Conservation (phyloP, 139 green algal genomes). For the Astrephomene gubernaculifera region DNA sequence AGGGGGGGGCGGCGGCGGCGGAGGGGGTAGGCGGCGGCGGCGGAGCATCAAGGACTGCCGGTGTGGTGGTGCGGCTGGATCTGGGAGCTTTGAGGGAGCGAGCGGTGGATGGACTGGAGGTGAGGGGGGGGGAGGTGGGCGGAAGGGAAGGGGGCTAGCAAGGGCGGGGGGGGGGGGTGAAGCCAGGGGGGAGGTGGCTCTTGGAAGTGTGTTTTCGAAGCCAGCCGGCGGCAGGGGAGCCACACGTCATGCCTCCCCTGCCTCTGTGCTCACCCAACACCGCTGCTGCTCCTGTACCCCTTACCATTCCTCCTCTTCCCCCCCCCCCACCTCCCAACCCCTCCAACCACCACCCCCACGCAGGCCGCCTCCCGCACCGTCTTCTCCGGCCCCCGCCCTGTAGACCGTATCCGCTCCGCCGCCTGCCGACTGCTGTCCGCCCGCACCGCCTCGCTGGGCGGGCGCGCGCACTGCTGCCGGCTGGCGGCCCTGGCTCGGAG, state of each 20-base stretch:
- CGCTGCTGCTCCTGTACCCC: too few species aligned
- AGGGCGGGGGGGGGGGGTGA: background rate
- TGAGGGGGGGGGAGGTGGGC: background rate
- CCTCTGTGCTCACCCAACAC: too few species aligned
- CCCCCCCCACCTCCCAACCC: background rate
- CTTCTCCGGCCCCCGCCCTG: background rate
- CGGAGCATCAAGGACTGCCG: too few species aligned
- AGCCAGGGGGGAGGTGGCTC: background rate
- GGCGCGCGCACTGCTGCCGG: conserved; percentile 17
- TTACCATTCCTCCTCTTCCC: too few species aligned
- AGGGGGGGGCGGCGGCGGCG: background rate
- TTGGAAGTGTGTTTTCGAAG: too few species aligned
- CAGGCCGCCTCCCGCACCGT: background rate
- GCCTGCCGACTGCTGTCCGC: background rate
- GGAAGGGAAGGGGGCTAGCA: background rate
- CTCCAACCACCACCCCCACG: background rate
- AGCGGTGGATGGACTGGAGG: conserved; percentile 11
- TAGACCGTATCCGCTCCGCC: background rate
- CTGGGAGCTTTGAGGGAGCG: background rate
- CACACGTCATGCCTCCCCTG: too few species aligned
- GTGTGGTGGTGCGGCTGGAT: background rate
- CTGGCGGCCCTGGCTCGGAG: background rate
- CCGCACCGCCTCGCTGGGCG: conserved; percentile 7
- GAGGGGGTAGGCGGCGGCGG: background rate
- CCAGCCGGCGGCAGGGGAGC: too few species aligned